Evolutionary conservation across 176 grass and related monocot species (phyloP).

Genomic region (Juncus effusus): DNA sequence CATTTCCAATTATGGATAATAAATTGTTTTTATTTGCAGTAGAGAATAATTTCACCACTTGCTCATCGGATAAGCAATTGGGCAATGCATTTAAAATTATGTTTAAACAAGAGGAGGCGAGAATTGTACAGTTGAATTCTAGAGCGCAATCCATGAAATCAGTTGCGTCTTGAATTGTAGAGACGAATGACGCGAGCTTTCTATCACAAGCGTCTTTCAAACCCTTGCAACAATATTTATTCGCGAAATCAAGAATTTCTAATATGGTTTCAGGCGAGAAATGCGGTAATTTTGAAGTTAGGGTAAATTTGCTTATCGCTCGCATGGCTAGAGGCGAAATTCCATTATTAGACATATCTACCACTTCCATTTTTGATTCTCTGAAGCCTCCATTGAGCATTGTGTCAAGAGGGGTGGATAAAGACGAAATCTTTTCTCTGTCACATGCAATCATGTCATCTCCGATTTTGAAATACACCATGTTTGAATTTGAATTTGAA

Average conservation of each 20-base stretch:
- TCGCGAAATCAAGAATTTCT: constrained; percentile 93
- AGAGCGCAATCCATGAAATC: constrained; percentile 96
- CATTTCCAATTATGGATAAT: constrained; percentile 64
- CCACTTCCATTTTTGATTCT: constrained; percentile 79
- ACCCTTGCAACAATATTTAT: constrained; percentile 91
- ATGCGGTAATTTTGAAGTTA: constrained; percentile 55
- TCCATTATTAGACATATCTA: constrained; percentile 87
- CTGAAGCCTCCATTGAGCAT: constrained; percentile 94
- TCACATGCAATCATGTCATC: constrained; percentile 85
- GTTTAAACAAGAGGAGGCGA: constrained; percentile 88
- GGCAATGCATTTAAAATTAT: constrained; percentile 83
- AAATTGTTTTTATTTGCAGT: constrained; percentile 62
- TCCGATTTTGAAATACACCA: constrained; percentile 68
- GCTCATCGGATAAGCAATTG: constrained; percentile 75
- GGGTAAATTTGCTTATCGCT: constrained; percentile 81
- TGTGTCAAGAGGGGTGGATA: constrained; percentile 76
- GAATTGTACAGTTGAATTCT: constrained; percentile 72
- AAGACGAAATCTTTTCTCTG: constrained; percentile 61
- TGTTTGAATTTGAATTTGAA: constrained; percentile 29
- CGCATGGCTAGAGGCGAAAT: constrained; percentile 77
- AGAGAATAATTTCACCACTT: constrained; percentile 72
- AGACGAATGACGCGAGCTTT: constrained; percentile 85
- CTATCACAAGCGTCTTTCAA: constrained; percentile 89
- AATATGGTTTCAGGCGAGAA: constrained; percentile 72
- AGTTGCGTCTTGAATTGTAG: constrained; percentile 84